Conservation (phyloP, 768 basidiomycete genomes). For the Tricholoma saponaceum region DNA sequence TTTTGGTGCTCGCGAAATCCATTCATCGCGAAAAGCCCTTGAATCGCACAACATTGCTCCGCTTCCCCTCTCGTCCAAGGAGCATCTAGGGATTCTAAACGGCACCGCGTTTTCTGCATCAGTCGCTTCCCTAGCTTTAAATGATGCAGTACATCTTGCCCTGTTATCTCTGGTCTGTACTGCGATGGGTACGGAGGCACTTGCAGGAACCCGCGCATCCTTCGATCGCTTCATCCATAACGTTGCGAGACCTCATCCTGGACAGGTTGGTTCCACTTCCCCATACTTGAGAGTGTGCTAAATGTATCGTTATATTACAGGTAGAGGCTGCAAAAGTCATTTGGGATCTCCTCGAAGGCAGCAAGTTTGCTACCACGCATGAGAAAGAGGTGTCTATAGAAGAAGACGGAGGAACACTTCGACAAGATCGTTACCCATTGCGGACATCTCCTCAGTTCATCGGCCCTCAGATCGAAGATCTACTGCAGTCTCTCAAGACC, state of each 20-base stretch:
- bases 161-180: slow-evolving; percentile 71
- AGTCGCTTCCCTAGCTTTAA: slow-evolving; percentile 68
- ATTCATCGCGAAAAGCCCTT: slow-evolving; percentile 56
- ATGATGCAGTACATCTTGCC: slow-evolving; percentile 65
- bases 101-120: slow-evolving; percentile 85
- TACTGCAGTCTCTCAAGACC: slow-evolving; percentile 58
- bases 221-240: slow-evolving; percentile 79
- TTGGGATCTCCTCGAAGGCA: slow-evolving; percentile 63
- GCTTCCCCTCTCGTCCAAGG: slow-evolving; percentile 66
- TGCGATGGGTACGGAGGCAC: slow-evolving; percentile 81
- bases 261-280: slow-evolving; percentile 45
- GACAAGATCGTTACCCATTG: slow-evolving; percentile 77
- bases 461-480: slow-evolving; percentile 81
- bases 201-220: slow-evolving; percentile 66
- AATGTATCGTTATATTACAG: slow-evolving; percentile 20
- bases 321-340: slow-evolving; percentile 72
- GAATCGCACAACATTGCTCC: slow-evolving; percentile 57
- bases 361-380: slow-evolving; percentile 59
- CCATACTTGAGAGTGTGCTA: background rate
- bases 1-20: slow-evolving; percentile 46
- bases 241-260: slow-evolving; percentile 75
- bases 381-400: slow-evolving; percentile 71
- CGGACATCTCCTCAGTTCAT: slow-evolving; percentile 81
- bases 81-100: slow-evolving; percentile 78
- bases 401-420: slow-evolving; percentile 67